phyloP scores from a whole-genome alignment of 768 basidiomycete species.

The Mycena leptocephala region DNA sequence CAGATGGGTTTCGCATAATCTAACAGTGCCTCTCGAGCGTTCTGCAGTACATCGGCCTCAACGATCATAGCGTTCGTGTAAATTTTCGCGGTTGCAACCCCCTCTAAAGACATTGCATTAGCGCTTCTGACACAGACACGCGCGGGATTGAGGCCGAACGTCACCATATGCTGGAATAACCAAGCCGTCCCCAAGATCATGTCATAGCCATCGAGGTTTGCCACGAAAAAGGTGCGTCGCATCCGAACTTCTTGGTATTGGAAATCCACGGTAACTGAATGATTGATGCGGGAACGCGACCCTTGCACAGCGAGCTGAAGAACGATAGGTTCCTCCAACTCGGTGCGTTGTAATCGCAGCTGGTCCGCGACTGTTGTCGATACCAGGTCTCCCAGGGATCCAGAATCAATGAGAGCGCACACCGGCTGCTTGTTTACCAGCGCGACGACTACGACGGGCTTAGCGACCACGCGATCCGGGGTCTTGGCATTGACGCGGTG shows the following conservation, averaged over 20 bases:
- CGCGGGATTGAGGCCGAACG: constrained; percentile 37
- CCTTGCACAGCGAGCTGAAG: constrained; percentile 59
- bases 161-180: constrained; percentile 41
- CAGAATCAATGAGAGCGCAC: constrained; percentile 54
- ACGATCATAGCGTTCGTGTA: neutral
- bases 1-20: constrained; percentile 20
- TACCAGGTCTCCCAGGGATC: constrained; percentile 58
- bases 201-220: constrained; percentile 48
- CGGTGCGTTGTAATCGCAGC: constrained; percentile 42
- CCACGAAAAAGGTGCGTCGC: constrained; percentile 41
- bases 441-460: constrained; percentile 48
- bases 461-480: constrained; percentile 38
- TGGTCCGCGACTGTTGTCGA: constrained; percentile 53
- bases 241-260: constrained; percentile 28
- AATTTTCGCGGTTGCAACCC: constrained; percentile 7
- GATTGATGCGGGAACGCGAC: constrained; percentile 49
- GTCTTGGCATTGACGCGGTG: constrained; percentile 26
- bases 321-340: constrained; percentile 49
- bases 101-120: constrained; percentile 30
- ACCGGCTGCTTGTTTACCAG: constrained; percentile 49
- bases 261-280: constrained; percentile 18
- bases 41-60: neutral
- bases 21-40: neutral
- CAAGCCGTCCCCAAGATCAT: constrained; percentile 46
- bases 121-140: constrained; percentile 32